Evolutionary conservation across 2,329 filamentous ascomycete genomes (phyloP).

Genomic region (Ustulina deusta): DNA sequence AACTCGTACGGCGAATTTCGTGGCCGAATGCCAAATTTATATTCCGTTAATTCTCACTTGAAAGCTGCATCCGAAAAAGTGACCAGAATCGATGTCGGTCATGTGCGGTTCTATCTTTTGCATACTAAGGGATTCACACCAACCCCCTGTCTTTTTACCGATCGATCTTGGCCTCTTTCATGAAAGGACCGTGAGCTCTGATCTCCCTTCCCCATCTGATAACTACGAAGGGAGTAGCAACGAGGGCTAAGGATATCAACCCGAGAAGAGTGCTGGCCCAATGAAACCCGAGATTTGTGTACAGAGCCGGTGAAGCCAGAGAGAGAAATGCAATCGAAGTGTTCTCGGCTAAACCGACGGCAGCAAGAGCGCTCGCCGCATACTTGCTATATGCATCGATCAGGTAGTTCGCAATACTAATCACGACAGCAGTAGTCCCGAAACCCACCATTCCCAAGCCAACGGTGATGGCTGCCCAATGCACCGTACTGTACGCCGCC

Average conservation of each 20-base stretch:
- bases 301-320: neutral
- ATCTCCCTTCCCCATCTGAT: conserved; percentile 1
- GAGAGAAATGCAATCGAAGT: neutral
- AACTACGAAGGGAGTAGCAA: neutral
- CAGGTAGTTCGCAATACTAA: conserved; percentile 4
- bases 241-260: neutral
- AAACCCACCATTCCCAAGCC: neutral
- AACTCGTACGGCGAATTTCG: too few species aligned
- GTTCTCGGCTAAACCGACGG: neutral
- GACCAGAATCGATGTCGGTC: too few species aligned
- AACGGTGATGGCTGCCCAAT: neutral
- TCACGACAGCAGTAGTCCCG: neutral
- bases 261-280: conserved; percentile 2
- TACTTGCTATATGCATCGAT: neutral
- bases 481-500: neutral
- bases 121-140: conserved; percentile 37
- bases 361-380: neutral
- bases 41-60: too few species aligned
- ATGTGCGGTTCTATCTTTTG: too few species aligned
- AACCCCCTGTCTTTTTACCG: neutral
- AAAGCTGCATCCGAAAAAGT: too few species aligned
- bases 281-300: neutral
- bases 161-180: neutral
- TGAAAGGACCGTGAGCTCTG: neutral
- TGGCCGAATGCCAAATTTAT: too few species aligned